Evolutionary conservation across 257 asterid genomes (phyloP), one percentile per base, ranked within the genome.

Genomic region (Jasminum sambac): DNA sequence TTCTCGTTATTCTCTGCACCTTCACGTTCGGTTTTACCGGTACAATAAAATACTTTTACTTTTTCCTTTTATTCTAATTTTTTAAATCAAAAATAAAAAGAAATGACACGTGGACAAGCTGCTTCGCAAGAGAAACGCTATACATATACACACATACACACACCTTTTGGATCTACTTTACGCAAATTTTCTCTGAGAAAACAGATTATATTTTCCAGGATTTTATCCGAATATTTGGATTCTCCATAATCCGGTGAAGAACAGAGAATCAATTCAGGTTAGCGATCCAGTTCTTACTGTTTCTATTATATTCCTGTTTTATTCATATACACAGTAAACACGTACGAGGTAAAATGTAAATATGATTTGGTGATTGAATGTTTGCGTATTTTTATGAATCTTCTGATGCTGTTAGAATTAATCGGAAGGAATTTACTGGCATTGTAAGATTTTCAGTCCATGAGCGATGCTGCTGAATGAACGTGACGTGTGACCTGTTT

Each of bases 251-350:
- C 52, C 42, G 42, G 38, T 75, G 60, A 43, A 39, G 1, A 60
- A 11, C 42, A 38, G 71, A 40, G 66, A 61, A 66, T 78, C 77
- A 50, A 36, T 57, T 76, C 73, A 24, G 75, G 80, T 59, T 67
- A 59, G 60, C 63, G 82, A 76, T 81, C 78, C 77, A 78, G 74
- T 80, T 73, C 77, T 7, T 73, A 48, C 57, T 75, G 26, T 60
- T 67, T 71, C 73, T 76, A 76, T 78, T 75, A 80, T 69, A 30
- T 30, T 30, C 36, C 36, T 30, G 4, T 30, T 30, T 1, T 6
- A 13, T 75, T 4, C 38, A 57, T 71, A 17, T 30, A 4, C 30
- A 21, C 30, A 37, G 69, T 64, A 72, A 30, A 30, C 36, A 30
- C 36, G 36, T 30, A 30, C 36, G 69, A 70, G 74, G 30, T 68